phyloP scores from a whole-genome alignment of 2,329 filamentous ascomycete species.

The Sporothrix phasma region DNA sequence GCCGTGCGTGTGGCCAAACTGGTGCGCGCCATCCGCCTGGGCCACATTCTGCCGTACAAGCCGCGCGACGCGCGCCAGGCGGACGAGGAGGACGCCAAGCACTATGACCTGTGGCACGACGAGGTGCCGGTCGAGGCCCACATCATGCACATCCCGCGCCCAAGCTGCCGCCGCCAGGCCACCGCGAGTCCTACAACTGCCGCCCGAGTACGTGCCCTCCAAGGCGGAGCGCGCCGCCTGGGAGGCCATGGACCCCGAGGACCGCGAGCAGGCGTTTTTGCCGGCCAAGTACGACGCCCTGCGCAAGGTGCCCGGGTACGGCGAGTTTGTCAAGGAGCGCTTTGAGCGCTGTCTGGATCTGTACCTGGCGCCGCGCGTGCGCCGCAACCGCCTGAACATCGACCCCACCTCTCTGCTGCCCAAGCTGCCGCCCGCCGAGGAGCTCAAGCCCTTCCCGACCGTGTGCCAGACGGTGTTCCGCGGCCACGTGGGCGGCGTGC shows the following conservation, averaged over 20 bases:
- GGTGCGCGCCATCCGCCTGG: slow-evolving; percentile 89
- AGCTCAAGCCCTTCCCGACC: slow-evolving; percentile 90
- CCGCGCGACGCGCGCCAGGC: slow-evolving; percentile 57
- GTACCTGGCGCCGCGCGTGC: slow-evolving; percentile 84
- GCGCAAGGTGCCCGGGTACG: slow-evolving; percentile 86
- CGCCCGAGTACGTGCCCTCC: slow-evolving; percentile 84
- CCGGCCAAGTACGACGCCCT: slow-evolving; percentile 74
- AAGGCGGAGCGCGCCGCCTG: slow-evolving; percentile 74
- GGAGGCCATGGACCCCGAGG: slow-evolving; percentile 80
- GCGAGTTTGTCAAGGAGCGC: slow-evolving; percentile 82
- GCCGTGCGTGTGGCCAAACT: slow-evolving; percentile 95
- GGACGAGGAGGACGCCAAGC: slow-evolving; percentile 53
- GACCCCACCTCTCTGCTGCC: slow-evolving; percentile 87
- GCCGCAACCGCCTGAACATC: slow-evolving; percentile 92
- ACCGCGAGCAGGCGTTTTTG: slow-evolving; percentile 80
- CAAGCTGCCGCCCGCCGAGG: slow-evolving; percentile 85
- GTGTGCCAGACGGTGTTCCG: slow-evolving; percentile 77
- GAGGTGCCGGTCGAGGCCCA: slow-evolving; percentile 75
- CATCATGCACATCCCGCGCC: slow-evolving; percentile 89
- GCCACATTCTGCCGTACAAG: slow-evolving; percentile 84
- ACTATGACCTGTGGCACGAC: slow-evolving; percentile 92
- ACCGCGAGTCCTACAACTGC: slow-evolving; percentile 84
- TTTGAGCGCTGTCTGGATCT: slow-evolving; percentile 94
- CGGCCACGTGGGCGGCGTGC: slow-evolving; percentile 81
- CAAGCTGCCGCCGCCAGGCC: slow-evolving; percentile 84